Evolutionary conservation across 2,329 filamentous ascomycete genomes (phyloP).

Genomic region (Claviceps digitariae): DNA sequence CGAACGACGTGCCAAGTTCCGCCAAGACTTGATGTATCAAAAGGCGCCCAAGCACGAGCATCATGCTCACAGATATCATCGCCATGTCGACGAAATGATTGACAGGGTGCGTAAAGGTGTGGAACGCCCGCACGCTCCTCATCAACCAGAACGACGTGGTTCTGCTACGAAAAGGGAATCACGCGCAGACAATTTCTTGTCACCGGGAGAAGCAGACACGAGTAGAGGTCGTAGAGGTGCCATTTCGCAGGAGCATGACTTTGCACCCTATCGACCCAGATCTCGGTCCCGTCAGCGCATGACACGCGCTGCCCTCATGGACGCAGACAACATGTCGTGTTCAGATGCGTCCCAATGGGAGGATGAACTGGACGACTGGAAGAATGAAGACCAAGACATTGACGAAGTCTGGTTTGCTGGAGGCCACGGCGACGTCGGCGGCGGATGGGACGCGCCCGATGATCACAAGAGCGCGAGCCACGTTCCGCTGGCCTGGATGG

Average conservation of each 20-base stretch:
- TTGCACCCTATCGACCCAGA: slow-evolving; percentile 28
- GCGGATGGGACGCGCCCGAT: slow-evolving; percentile 52
- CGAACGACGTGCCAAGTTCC: slow-evolving; percentile 57
- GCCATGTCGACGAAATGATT: slow-evolving; percentile 10
- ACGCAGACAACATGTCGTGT: slow-evolving; percentile 17
- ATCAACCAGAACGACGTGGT: background rate
- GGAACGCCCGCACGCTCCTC: slow-evolving; percentile 1
- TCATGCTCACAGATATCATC: slow-evolving; percentile 12
- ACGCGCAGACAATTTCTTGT: slow-evolving; percentile 6
- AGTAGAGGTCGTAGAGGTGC: slow-evolving; percentile 8
- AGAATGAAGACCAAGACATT: slow-evolving; percentile 52
- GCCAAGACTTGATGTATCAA: slow-evolving; percentile 55
- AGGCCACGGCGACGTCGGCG: slow-evolving; percentile 66
- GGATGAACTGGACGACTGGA: slow-evolving; percentile 23
- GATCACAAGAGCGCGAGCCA: slow-evolving; percentile 52
- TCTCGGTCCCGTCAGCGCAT: slow-evolving; percentile 23
- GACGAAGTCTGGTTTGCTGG: slow-evolving; percentile 73
- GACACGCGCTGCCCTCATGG: slow-evolving; percentile 4
- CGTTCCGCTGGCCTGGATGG: slow-evolving; percentile 57
- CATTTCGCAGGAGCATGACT: slow-evolving; percentile 7
- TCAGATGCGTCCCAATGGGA: slow-evolving; percentile 17
- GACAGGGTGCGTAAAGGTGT: slow-evolving; percentile 9
- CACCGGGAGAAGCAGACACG: slow-evolving; percentile 6
- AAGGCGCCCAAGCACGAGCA: slow-evolving; percentile 9
- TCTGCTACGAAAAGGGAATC: background rate